phyloP scores from a whole-genome alignment of 2,329 filamentous ascomycete genomes.

The Colletotrichum simmondsii region DNA sequence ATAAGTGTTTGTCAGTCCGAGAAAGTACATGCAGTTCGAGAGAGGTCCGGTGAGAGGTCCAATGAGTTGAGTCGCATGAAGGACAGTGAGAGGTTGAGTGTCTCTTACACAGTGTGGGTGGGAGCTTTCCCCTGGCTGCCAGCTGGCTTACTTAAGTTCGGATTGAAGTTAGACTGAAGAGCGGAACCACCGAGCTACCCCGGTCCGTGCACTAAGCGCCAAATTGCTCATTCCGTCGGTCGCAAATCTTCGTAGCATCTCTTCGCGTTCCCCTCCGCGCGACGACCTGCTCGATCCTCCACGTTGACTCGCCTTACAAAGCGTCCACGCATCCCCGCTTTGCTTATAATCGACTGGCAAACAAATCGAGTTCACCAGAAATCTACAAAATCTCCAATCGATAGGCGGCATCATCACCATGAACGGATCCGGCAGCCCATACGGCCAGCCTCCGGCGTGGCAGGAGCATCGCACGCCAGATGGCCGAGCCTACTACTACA shows the following conservation, averaged over 20 bases:
- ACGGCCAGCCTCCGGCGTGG: slow-evolving; percentile 70
- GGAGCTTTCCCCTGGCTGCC: neutral
- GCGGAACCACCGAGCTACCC: slow-evolving; percentile 13
- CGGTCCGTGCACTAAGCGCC: slow-evolving; percentile 24
- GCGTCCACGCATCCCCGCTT: neutral
- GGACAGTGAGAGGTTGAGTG: slow-evolving; percentile 8
- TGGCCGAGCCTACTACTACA: slow-evolving; percentile 92
- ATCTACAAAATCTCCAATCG: neutral
- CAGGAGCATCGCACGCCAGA: slow-evolving; percentile 84
- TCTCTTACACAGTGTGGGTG: slow-evolving; percentile 4
- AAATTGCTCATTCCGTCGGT: slow-evolving; percentile 23
- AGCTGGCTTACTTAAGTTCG: slow-evolving; percentile 12
- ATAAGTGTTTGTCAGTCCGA: neutral
- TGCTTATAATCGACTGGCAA: neutral
- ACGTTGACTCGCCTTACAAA: neutral
- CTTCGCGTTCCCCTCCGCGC: slow-evolving; percentile 16
- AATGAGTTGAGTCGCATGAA: neutral
- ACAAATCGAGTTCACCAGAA: neutral
- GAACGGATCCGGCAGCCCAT: slow-evolving; percentile 66
- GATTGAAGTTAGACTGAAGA: neutral
- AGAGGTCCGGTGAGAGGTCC: slow-evolving; percentile 12
- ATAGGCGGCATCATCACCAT: slow-evolving; percentile 51
- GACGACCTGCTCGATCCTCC: slow-evolving; percentile 4
- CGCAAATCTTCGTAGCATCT: slow-evolving; percentile 27
- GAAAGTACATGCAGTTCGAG: neutral